Conservation (phyloP, 2,329 filamentous ascomycete species). For the Clonostachys chloroleuca region DNA sequence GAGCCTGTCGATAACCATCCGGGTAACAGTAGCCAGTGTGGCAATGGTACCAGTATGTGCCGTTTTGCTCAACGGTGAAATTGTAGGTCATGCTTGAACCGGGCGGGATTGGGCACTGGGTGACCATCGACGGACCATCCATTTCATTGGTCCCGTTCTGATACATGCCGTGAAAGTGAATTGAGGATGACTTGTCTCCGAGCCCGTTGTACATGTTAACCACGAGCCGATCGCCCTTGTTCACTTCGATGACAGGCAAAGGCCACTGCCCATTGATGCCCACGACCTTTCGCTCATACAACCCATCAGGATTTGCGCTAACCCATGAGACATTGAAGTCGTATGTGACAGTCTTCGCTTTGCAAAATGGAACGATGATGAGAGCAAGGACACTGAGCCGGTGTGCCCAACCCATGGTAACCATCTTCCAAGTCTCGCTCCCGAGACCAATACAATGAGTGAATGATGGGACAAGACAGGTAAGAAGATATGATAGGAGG, state of each 20-base stretch:
- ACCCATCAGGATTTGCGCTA: slow-evolving; percentile 65
- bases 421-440: too few relatives aligned
- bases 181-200: slow-evolving; percentile 52
- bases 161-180: slow-evolving; percentile 61
- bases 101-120: slow-evolving; percentile 45
- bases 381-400: neutral
- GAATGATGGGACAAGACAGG: too few relatives aligned
- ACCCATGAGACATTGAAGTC: slow-evolving; percentile 72
- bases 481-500: too few relatives aligned
- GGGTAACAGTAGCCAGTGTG: slow-evolving; percentile 51
- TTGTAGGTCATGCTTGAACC: slow-evolving; percentile 43
- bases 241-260: slow-evolving; percentile 59
- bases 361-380: slow-evolving; percentile 3
- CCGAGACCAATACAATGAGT: too few relatives aligned
- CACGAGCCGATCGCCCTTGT: slow-evolving; percentile 56
- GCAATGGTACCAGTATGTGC: slow-evolving; percentile 58
- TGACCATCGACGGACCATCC: slow-evolving; percentile 54
- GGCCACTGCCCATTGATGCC: slow-evolving; percentile 78
- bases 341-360: slow-evolving; percentile 42
- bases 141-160: slow-evolving; percentile 48
- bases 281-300: slow-evolving; percentile 58
- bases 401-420: too few relatives aligned
- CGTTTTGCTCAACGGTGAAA: slow-evolving; percentile 50
- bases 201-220: slow-evolving; percentile 56
- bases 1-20: slow-evolving; percentile 55